Base-by-base conservation (phyloP, 805 yeast genomes). In the Wickerhamiella domercqiae region DNA sequence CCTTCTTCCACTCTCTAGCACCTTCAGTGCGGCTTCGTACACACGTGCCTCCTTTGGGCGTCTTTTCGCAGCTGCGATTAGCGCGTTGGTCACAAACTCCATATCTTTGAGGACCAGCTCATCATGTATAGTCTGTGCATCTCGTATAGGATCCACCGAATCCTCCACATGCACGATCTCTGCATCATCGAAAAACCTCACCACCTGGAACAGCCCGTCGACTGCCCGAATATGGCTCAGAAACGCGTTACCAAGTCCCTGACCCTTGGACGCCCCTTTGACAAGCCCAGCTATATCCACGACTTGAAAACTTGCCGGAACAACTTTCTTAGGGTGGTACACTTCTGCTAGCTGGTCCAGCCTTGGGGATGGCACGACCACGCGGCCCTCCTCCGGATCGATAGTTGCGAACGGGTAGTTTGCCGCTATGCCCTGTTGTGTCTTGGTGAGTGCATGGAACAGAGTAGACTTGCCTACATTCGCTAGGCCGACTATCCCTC, bases 391-490 rank as follows among this genome's bases (percentile, higher is more conserved):
- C 49, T 71, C 80, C 0, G 83, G 81, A 39, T 75, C 80, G 39
- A 76, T 77, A 6, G 84, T 76, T 7, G 84, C 84, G 57, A 75
- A 76, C 5, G 84, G 83, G 53, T 75, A 71, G 48, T 71, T 71
- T 29, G 76, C 76, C 1, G 82, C 61, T 51, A 74, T 75, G 2
- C 84, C 82, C 32, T 75, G 61, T 5, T 63, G 63, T 25, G 75
- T 70, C 43, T 61, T 65, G 24, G 83, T 74, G 40, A 76, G 67
- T 16, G 80, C 71, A 48, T 68, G 73, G 52, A 68, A 68, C 41
- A 68, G 67, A 43, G 79, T 66, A 6, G 71, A 62, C 61, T 76
- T 54, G 58, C 83, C 68, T 54, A 66, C 83, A 50, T 76, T 76
- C 30, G 84, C 83, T 21, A 76, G 62, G 1, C 79, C 73, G 2